Evolutionary conservation across 73 alveolate genomes (phyloP), one percentile per base, ranked within the genome.

Genomic region (Symbiodinium natans): DNA sequence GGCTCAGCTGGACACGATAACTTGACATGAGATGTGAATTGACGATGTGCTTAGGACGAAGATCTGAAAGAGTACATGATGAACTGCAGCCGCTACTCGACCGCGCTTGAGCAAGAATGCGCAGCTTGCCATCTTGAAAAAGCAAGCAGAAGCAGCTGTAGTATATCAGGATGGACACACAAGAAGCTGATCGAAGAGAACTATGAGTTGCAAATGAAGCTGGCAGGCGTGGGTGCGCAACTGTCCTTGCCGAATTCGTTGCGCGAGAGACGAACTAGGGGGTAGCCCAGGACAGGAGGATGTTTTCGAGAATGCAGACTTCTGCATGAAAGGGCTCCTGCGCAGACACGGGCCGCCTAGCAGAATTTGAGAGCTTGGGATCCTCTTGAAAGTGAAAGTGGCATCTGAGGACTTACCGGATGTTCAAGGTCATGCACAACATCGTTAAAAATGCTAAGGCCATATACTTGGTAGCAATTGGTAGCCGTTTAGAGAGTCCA

Each of bases 141-240:
- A 23, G 31, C 11, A 13, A 29, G 80, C 80, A 31, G 31, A 6
- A 6, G 29, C 9, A 13, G 7, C 3, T 7, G 42, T 29, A 10
- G n/a, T 41, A 40, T 9, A 56, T 19, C 33, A 90, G 97, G 97
- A 41, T 90, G 97, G 97, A 90, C 97, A n/a, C 97, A 90, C 97
- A 90, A 90, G 97, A 90, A 90, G 88, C 97, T 90, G 89, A 90
- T 90, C 46, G 97, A 90, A 42, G 97, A 90, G 80, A 90, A 90
- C 85, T 90, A 90, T 15, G 97, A 90, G 80, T 82, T 90, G n/a
- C 97, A 90, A 56, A 71, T 90, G 97, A 90, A 90, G 77, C 39
- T 90, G 74, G 77, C 97, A 9, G 97, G 97, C 48, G 97, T 19
- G 3, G 34, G 36, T 25, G 77, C 33, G 77, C 27, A 8, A 19